Base-by-base conservation (phyloP, 192 early-diverging fungal genomes). In the Phlyctochytrium arcticum region DNA sequence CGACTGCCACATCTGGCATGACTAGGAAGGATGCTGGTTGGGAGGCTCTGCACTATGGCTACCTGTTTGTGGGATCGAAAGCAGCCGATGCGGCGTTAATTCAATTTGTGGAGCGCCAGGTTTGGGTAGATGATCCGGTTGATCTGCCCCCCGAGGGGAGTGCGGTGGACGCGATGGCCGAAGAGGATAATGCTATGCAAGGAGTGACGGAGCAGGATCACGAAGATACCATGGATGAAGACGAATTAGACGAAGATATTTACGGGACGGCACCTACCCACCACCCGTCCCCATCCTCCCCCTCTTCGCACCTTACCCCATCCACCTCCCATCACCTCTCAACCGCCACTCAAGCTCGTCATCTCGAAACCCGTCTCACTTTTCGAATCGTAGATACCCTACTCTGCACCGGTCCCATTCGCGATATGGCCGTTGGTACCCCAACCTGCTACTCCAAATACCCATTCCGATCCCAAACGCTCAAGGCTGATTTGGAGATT, bases 331-430 rank as follows among this genome's bases (percentile, higher is more conserved):
- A n/a, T n/a, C n/a, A n/a, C n/a, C n/a, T n/a, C n/a, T n/a, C n/a
- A n/a, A n/a, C n/a, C n/a, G n/a, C n/a, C 47, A 48, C 36, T 46
- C 60, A 59, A 75, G 21, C 39, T 19, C 39, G 39, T 2, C 21
- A 12, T 19, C 39, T 19, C 68, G 35, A 69, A 2, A 64, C 61
- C 49, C 69, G 75, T 6, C 85, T 87, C 67, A 72, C 66, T 5
- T 86, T 90, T 58, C 73, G 77, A n/a, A 82, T 95, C 0, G 84
- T 84, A 54, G 94, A 96, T 70, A 82, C 84, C 8, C 67, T 98
- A 0, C 60, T 88, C 15, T 88, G 88, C 58, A 88, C 87, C 0
- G 93, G 93, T 3, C 87, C 93, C 5, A 85, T 94, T 39, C 73
- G 81, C 1, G 88, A 83, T 58, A 81, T 91, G 72, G 86, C 84